phyloP scores from a whole-genome alignment of 2,329 filamentous ascomycete genomes.

The Trichoderma aggressivum region DNA sequence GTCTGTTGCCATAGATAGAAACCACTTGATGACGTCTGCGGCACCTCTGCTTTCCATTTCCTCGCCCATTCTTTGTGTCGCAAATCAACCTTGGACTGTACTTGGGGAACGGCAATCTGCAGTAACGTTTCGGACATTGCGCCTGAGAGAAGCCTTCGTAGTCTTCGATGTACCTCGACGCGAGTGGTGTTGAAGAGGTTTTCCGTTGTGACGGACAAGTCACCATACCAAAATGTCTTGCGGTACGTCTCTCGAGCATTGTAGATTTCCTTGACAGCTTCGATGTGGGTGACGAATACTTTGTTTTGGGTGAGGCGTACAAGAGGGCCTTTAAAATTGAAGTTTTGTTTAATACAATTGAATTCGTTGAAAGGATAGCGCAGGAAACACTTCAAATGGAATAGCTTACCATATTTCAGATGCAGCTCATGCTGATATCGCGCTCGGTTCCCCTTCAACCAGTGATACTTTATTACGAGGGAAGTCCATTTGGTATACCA shows the following conservation, averaged over 20 bases:
- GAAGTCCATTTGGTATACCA: slow-evolving; percentile 8
- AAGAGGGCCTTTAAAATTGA: not conserved
- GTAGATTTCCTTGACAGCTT: not conserved
- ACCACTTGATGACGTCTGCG: slow-evolving; percentile 52
- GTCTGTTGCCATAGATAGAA: slow-evolving; percentile 52
- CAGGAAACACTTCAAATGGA: too few species aligned
- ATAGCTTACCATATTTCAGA: not conserved
- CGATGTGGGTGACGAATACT: not conserved
- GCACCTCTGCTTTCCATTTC: slow-evolving; percentile 38
- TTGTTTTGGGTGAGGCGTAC: not conserved
- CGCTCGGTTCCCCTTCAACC: not conserved
- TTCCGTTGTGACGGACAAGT: not conserved
- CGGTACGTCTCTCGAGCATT: not conserved
- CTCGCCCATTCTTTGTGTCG: slow-evolving; percentile 42
- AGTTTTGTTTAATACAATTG: not conserved
- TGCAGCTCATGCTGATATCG: not conserved
- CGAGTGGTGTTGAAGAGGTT: slow-evolving; percentile 39
- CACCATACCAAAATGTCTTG: not conserved
- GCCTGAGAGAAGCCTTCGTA: slow-evolving; percentile 41
- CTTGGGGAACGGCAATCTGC: slow-evolving; percentile 29
- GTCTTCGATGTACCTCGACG: slow-evolving; percentile 36
- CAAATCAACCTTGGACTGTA: slow-evolving; percentile 37
- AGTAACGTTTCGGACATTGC: slow-evolving; percentile 39
- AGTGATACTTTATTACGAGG: not conserved
- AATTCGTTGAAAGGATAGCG: not conserved